Evolutionary conservation across 805 yeast species (phyloP).

Genomic region (Kluyveromyces wickerhamii): DNA sequence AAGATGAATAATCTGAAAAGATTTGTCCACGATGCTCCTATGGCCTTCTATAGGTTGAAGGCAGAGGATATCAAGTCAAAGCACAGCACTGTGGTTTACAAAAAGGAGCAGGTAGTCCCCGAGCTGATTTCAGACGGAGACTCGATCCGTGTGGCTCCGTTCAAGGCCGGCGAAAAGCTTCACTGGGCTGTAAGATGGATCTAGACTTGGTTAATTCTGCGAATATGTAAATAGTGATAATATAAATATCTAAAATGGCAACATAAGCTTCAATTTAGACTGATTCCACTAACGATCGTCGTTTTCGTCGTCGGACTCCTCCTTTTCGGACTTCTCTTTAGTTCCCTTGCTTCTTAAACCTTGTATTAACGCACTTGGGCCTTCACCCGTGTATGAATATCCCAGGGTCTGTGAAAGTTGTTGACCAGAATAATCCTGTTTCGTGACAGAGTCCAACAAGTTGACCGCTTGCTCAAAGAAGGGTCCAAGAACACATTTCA

Average conservation of each 20-base stretch:
- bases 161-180: constrained; percentile 71
- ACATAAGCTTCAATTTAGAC: too few relatives aligned
- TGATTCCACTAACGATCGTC: too few relatives aligned
- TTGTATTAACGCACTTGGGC: constrained; percentile 7
- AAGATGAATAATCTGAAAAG: constrained; percentile 57
- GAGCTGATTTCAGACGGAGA: constrained; percentile 40
- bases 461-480: constrained; percentile 9
- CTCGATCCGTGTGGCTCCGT: constrained; percentile 64
- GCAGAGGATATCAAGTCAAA: constrained; percentile 36
- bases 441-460: constrained; percentile 5
- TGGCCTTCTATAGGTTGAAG: constrained; percentile 56
- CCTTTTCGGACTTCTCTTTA: constrained; percentile 5
- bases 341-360: constrained; percentile 9
- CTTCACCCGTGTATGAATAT: constrained; percentile 7
- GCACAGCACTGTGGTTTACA: constrained; percentile 49
- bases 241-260: too few relatives aligned
- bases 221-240: too few relatives aligned
- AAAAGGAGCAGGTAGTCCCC: constrained; percentile 50
- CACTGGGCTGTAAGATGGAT: constrained; percentile 74
- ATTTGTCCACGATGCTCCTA: constrained; percentile 73
- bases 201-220: constrained; percentile 8
- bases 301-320: background rate
- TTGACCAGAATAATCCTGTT: constrained; percentile 8
- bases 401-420: constrained; percentile 8
- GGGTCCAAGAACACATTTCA: constrained; percentile 10